Evolutionary conservation across 2,329 filamentous ascomycete genomes (phyloP).

Genomic region (Fusarium luffae): DNA sequence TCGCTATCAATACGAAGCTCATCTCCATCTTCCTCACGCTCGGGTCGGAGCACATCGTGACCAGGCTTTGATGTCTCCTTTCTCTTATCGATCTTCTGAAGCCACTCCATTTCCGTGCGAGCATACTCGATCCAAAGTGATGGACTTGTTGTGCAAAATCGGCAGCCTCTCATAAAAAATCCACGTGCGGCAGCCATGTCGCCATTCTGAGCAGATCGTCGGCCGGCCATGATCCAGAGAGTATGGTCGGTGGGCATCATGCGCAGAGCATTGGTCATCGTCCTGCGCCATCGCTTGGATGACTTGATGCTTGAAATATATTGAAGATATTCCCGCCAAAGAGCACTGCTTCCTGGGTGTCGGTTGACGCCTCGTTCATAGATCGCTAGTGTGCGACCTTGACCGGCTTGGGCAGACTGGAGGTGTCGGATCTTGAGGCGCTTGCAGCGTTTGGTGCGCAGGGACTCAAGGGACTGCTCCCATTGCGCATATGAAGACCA

Average conservation of each 20-base stretch:
- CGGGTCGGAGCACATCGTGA: conserved; percentile 57
- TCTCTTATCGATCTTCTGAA: conserved; percentile 81
- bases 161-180: conserved; percentile 87
- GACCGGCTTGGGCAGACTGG: conserved; percentile 75
- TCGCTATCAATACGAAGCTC: conserved; percentile 57
- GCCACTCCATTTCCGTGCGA: conserved; percentile 90
- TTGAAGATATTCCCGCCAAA: conserved; percentile 92
- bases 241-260: conserved; percentile 86
- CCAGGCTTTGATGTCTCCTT: conserved; percentile 68
- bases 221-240: conserved; percentile 88
- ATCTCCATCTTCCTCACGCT: conserved; percentile 61
- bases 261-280: conserved; percentile 76
- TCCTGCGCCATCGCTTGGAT: conserved; percentile 72
- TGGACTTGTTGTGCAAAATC: conserved; percentile 84
- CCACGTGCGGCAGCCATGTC: conserved; percentile 88
- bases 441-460: conserved; percentile 85
- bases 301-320: conserved; percentile 78
- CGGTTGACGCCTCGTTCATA: conserved; percentile 87
- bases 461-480: conserved; percentile 75
- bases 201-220: conserved; percentile 79
- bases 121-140: conserved; percentile 90
- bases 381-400: conserved; percentile 87
- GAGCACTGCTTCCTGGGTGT: conserved; percentile 80
- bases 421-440: conserved; percentile 78
- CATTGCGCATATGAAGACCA: conserved; percentile 85